Conservation (phyloP, 495 filamentous ascomycete genomes). For the Podospora bellae-mahoneyi region DNA sequence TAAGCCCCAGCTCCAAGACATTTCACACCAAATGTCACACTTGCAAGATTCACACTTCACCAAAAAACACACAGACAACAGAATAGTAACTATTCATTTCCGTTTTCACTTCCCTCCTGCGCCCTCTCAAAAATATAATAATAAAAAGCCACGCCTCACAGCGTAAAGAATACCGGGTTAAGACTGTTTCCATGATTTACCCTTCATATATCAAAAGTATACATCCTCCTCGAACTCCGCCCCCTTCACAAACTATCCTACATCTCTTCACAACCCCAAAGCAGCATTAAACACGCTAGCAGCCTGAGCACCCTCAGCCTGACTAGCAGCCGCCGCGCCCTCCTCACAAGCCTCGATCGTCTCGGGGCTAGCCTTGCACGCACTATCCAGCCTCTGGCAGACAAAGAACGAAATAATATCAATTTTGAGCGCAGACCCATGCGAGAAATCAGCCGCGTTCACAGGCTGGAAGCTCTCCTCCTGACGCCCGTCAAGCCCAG, state of each 20-base stretch:
- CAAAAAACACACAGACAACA: not conserved
- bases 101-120: not conserved
- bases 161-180: not conserved
- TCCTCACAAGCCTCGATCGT: slow-evolving; percentile 48
- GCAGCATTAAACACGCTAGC: slow-evolving; percentile 58
- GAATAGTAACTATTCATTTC: not conserved
- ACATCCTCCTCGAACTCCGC: not conserved
- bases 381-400: slow-evolving; percentile 50
- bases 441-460: slow-evolving; percentile 53
- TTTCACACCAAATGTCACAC: not conserved
- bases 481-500: slow-evolving; percentile 50
- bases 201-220: not conserved
- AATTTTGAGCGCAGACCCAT: slow-evolving; percentile 57
- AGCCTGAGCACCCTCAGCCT: slow-evolving; percentile 46
- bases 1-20: no score
- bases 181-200: not conserved
- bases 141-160: not conserved
- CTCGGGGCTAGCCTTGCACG: slow-evolving; percentile 49
- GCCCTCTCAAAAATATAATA: not conserved
- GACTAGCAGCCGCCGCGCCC: slow-evolving; percentile 41
- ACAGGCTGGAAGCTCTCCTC: slow-evolving; percentile 51
- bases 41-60: not conserved
- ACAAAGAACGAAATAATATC: slow-evolving; percentile 54
- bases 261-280: slow-evolving; percentile 26
- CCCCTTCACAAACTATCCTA: not conserved